These are phyloP conservation scores for Cucumis cinereus DNA, from an alignment of 306 rosid genomes.

Conservation along the genomic window DNA sequence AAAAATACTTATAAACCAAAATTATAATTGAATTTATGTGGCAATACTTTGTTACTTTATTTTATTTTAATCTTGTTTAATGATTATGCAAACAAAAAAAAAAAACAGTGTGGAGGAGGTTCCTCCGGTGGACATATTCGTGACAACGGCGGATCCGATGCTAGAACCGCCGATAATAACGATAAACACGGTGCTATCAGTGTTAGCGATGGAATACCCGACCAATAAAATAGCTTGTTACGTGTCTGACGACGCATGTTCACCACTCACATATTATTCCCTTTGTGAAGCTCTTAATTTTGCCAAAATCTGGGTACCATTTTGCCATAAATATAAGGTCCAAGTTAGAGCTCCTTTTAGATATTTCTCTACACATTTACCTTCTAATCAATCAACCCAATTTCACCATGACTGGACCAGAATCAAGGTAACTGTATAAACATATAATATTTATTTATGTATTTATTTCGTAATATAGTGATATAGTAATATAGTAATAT, in stretches of 20 bases:
- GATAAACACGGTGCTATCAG: constrained; percentile 49
- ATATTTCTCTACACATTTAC: constrained; percentile 15
- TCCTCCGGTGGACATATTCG: constrained; percentile 54
- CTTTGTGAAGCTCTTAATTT: constrained; percentile 43
- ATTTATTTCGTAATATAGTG: too few species aligned
- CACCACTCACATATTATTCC: constrained; percentile 31
- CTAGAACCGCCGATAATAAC: constrained; percentile 62
- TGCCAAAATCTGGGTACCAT: constrained; percentile 59
- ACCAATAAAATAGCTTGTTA: constrained; percentile 58
- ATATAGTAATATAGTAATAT: too few species aligned
- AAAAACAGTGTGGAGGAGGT: constrained; percentile 26
- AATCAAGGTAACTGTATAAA: constrained; percentile 10
- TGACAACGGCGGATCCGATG: constrained; percentile 56
- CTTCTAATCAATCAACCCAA: not conserved
- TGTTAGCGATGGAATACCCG: constrained; percentile 62
- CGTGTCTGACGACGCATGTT: constrained; percentile 71
- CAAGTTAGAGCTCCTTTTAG: constrained; percentile 54
- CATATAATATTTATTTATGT: too few species aligned
- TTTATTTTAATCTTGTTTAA: too few species aligned
- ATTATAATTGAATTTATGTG: too few species aligned
- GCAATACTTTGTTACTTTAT: too few species aligned
- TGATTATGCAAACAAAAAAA: too few species aligned
- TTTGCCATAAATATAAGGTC: constrained; percentile 41
- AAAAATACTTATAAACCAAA: too few species aligned
- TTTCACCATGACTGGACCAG: constrained; percentile 29